Evolutionary conservation across 352 stramenopile genomes (phyloP), one percentile per base, ranked within the genome.

Genomic region (Pythium insidiosum): DNA sequence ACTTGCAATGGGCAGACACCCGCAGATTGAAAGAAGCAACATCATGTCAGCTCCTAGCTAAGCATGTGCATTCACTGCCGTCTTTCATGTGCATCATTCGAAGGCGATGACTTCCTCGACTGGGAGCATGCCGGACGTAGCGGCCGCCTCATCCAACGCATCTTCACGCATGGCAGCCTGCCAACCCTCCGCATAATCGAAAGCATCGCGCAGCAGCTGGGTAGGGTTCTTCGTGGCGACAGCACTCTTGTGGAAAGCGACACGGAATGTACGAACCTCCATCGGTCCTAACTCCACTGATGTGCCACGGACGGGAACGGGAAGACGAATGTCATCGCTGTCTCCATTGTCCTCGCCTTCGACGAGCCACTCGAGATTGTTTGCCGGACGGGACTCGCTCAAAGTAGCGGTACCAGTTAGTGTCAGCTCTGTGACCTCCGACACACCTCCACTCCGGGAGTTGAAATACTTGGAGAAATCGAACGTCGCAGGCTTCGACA

Each of bases 191-290:
- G n/a, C 43, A 45, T 49, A 20, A 61, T 46, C 33, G 46, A 38
- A 20, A 43, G n/a, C 24, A 46, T 28, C 31, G 33, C 23, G 12
- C n/a, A 26, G 15, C 21, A 23, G 24, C 12, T 25, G 35, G 16
- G 7, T 30, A 9, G 5, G 16, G n/a, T 21, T 19, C 28, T 46
- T 21, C 12, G 37, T 45, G 7, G 15, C 26, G 25, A 20, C 19
- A 16, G 34, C 39, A 22, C 39, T 25, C 26, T 69, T 61, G n/a
- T 19, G 41, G 42, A 88, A 86, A 46, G 64, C 77, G 35, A 93
- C 47, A 38, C 79, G 71, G 66, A 97, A 98, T 0, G 88, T 95
- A 45, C 87, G 79, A 38, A 98, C 94, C 44, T 98, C 90, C 62
- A 98, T 95, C 16, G 93, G 66, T 36, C 88, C 64, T 7, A 98